Evolutionary conservation across 164 flowering plant species (phyloP).

Genomic region (Santalum album): DNA sequence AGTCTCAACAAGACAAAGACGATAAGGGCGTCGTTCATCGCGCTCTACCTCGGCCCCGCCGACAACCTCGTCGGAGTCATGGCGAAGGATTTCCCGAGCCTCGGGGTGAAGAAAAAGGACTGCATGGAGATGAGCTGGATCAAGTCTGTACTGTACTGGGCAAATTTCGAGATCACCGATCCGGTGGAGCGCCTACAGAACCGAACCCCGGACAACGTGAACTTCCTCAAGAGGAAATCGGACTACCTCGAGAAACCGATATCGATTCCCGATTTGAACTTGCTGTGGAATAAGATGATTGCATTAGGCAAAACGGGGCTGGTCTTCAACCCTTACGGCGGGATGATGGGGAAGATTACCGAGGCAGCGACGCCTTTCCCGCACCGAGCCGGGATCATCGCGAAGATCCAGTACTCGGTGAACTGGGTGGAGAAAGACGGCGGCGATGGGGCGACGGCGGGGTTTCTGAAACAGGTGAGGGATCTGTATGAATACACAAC

Average conservation of each 20-base stretch:
- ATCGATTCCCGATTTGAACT: constrained; percentile 16
- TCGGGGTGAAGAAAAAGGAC: constrained; percentile 23
- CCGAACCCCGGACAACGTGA: constrained; percentile 10
- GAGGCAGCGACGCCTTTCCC: constrained; percentile 28
- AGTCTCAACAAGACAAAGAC: not conserved
- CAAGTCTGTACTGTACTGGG: constrained; percentile 30
- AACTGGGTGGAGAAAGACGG: constrained; percentile 24
- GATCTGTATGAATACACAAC: constrained; percentile 24
- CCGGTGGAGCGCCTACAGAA: constrained; percentile 12
- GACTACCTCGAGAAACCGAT: constrained; percentile 31
- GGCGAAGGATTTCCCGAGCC: constrained; percentile 10
- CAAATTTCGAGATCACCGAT: constrained; percentile 12
- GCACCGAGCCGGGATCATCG: constrained; percentile 32
- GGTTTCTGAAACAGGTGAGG: constrained; percentile 8
- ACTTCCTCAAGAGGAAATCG: constrained; percentile 28
- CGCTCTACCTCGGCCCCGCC: not conserved
- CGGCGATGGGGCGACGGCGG: constrained; percentile 5
- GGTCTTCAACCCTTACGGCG: constrained; percentile 36
- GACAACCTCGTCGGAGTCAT: not conserved
- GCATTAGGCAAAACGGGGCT: constrained; percentile 21
- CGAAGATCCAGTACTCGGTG: constrained; percentile 30
- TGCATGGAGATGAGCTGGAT: constrained; percentile 31
- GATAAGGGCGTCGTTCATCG: not conserved
- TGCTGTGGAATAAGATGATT: constrained; percentile 19
- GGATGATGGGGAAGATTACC: constrained; percentile 24